Evolutionary conservation across 768 basidiomycete genomes (phyloP).

Genomic region (Suillus plorans): DNA sequence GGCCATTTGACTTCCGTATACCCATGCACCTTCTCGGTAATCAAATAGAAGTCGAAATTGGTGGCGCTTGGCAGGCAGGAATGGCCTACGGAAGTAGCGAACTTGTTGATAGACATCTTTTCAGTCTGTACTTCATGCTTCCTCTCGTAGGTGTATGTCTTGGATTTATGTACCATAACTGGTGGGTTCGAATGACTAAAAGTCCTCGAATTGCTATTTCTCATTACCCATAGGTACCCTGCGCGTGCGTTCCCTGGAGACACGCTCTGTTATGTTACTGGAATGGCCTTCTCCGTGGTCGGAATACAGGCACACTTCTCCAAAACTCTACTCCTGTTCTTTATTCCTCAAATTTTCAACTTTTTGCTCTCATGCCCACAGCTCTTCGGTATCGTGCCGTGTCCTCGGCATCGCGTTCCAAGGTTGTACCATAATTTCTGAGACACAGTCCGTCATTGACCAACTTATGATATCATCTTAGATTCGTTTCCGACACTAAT

Average conservation of each 20-base stretch:
- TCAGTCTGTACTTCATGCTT: constrained; percentile 96
- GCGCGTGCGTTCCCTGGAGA: constrained; percentile 94
- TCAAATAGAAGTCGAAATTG: constrained; percentile 66
- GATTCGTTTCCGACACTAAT: constrained; percentile 74
- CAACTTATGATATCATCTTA: constrained; percentile 28
- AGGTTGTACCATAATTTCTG: constrained; percentile 43
- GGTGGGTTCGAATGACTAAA: constrained; percentile 58
- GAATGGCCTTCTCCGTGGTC: constrained; percentile 98
- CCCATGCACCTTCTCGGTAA: constrained; percentile 70
- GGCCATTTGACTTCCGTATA: constrained; percentile 72
- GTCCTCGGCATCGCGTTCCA: constrained; percentile 92
- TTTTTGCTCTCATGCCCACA: constrained; percentile 94
- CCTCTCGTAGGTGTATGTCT: constrained; percentile 88
- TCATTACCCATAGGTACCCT: constrained; percentile 71
- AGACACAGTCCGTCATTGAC: not conserved
- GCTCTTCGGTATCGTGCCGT: constrained; percentile 89
- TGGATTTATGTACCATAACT: constrained; percentile 94
- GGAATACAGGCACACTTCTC: constrained; percentile 97
- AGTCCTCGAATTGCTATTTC: not conserved
- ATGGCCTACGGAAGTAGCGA: constrained; percentile 85
- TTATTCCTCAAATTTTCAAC: constrained; percentile 98
- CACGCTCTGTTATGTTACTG: constrained; percentile 95
- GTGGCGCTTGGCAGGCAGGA: constrained; percentile 79
- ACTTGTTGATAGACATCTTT: constrained; percentile 89
- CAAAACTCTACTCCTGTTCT: constrained; percentile 94